Evolutionary conservation across 371 early-diverging fungal genomes (phyloP), one percentile per base, ranked within the genome.

Genomic region (Mucor lusitanicus): DNA sequence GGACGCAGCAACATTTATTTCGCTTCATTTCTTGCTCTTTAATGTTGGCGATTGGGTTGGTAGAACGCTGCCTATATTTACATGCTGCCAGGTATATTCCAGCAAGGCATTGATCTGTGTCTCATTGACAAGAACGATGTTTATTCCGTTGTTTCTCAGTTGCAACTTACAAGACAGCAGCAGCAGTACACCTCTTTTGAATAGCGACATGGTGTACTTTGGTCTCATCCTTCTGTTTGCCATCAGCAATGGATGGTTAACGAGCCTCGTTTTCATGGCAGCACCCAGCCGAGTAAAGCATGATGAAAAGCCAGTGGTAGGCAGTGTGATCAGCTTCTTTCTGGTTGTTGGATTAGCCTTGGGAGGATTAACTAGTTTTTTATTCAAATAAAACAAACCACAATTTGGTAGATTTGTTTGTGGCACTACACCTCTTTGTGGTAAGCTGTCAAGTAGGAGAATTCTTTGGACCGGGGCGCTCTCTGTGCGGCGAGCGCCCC

Each of bases 31-130:
- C 70, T 74, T 94, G 33, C 44, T 85, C 2, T 93, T 84, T 72
- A 91, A 91, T 70, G 13, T 89, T 15, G 92, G 91, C 37, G 94
- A 94, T 66, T 91, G 88, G 84, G 19, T 88, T 6, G 94, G 94
- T n/a, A 81, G 87, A 12, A 67, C 69, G 0, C 62, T 81, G 27
- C 85, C 85, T 6, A 78, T 83, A 8, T 59, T 55, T 4, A 67
- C 72, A 1, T 61, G 68, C 9, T 56, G 83, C 12, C 72, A 75
- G 37, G 74, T 76, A 25, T 68, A 64, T 65, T 79, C 72, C 33
- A 71, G 65, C 9, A 59, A 77, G 21, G 53, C 76, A 17, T 73
- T 90, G 19, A 42, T 81, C 9, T 6, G 63, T 0, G 65, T 82
- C 0, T 81, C 89, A 0, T 37, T 88, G 1, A 60, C 71, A 4